These are phyloP conservation scores for Apiospora aurea DNA, from an alignment of 2,329 filamentous ascomycete species.

Conservation along the genomic window DNA sequence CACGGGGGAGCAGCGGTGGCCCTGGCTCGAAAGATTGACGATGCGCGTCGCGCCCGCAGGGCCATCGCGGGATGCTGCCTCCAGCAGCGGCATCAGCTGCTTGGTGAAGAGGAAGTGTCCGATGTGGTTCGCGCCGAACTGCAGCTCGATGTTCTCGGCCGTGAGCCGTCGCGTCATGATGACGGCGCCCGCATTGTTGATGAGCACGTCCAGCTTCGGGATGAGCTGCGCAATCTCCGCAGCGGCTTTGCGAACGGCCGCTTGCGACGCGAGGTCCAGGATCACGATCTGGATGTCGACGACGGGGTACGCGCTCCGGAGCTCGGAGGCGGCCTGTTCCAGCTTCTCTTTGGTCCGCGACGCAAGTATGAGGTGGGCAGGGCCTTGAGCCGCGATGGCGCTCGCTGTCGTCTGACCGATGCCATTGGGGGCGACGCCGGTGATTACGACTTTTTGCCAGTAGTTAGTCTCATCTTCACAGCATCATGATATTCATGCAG, in stretches of 20 bases:
- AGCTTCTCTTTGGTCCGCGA: constrained; percentile 54
- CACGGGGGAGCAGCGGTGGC: constrained; percentile 50
- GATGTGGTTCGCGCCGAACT: constrained; percentile 49
- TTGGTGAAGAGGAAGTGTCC: constrained; percentile 49
- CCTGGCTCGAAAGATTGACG: constrained; percentile 51
- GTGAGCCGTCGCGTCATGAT: constrained; percentile 48
- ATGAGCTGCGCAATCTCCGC: constrained; percentile 41
- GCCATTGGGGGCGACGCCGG: constrained; percentile 50
- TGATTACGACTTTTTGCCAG: constrained; percentile 45
- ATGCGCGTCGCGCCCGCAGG: constrained; percentile 41
- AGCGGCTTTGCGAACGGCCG: constrained; percentile 46
- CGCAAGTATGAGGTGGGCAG: constrained; percentile 50
- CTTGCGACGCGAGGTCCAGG: constrained; percentile 48
- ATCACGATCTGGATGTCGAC: constrained; percentile 45
- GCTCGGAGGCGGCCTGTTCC: constrained; percentile 47
- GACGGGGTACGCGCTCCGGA: constrained; percentile 43
- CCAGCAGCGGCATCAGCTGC: constrained; percentile 46
- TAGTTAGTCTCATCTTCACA: constrained; percentile 1
- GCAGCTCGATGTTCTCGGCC: constrained; percentile 50
- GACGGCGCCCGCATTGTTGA: constrained; percentile 53
- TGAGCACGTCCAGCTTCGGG: constrained; percentile 47
- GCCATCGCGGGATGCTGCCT: constrained; percentile 40
- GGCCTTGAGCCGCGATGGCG: constrained; percentile 53
- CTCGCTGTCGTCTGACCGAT: constrained; percentile 50
- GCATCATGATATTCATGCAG: background rate